Evolutionary conservation across 2,329 filamentous ascomycete species (phyloP).

Genomic region (Phyllosticta citrichinensis): DNA sequence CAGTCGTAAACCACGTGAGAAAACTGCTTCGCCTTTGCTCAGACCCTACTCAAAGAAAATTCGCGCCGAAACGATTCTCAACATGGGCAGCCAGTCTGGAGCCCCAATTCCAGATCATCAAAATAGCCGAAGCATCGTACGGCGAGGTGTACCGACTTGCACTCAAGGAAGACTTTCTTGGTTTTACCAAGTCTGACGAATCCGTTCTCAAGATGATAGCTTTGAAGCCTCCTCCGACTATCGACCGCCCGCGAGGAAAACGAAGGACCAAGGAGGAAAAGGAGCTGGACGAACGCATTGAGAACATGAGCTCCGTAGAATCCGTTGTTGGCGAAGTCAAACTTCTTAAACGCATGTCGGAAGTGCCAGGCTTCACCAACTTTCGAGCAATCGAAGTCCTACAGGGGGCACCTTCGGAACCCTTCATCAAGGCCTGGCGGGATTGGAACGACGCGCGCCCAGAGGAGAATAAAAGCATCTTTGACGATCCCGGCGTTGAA

Average conservation of each 20-base stretch:
- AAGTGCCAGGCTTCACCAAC: slow-evolving; percentile 52
- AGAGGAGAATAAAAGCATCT: slow-evolving; percentile 39
- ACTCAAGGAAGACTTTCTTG: slow-evolving; percentile 18
- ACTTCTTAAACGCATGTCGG: slow-evolving; percentile 47
- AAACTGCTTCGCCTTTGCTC: slow-evolving; percentile 23
- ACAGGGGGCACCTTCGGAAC: slow-evolving; percentile 43
- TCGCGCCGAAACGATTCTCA: slow-evolving; percentile 22
- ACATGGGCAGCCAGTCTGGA: slow-evolving; percentile 33
- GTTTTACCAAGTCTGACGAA: slow-evolving; percentile 27
- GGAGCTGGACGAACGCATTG: slow-evolving; percentile 27
- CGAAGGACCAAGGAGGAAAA: slow-evolving; percentile 17
- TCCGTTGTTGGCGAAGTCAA: slow-evolving; percentile 38
- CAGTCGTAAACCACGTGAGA: slow-evolving; percentile 13
- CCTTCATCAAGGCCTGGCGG: slow-evolving; percentile 40
- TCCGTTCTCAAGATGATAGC: slow-evolving; percentile 40
- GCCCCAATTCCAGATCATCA: slow-evolving; percentile 41
- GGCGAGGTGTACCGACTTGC: slow-evolving; percentile 54
- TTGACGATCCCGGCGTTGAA: slow-evolving; percentile 47
- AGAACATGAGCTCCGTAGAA: slow-evolving; percentile 33
- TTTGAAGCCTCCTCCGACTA: slow-evolving; percentile 19
- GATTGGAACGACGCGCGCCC: slow-evolving; percentile 33
- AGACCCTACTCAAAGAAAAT: slow-evolving; percentile 13
- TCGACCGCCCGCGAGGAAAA: background rate
- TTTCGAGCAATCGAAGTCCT: slow-evolving; percentile 51
- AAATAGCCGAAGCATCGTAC: slow-evolving; percentile 57